A percentile compares a stretch with the other conserved stretches of the same genome.
Evolutionary conservation across 352 stramenopile genomes (phyloP).

Genomic region (Pythium dissotocum): DNA sequence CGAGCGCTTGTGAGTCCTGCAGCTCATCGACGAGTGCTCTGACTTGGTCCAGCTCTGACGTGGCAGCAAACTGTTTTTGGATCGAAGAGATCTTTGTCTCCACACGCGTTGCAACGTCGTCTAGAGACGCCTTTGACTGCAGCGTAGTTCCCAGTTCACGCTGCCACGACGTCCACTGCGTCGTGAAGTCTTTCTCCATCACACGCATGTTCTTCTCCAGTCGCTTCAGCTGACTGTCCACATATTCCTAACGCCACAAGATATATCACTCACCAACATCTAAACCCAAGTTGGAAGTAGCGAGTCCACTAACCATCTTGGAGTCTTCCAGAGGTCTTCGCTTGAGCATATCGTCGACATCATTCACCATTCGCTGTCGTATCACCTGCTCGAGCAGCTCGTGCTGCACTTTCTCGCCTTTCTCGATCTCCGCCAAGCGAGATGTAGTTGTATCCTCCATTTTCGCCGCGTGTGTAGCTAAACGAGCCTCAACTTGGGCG

Average conservation of each 20-base stretch:
- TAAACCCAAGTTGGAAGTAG: no score
- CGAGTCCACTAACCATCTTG: not conserved
- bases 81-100: not conserved
- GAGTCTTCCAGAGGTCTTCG: not conserved
- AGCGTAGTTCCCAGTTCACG: not conserved
- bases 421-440: not conserved
- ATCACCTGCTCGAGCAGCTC: not conserved
- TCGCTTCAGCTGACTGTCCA: slow-evolving; percentile 18
- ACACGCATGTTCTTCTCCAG: slow-evolving; percentile 17
- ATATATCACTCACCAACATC: not conserved
- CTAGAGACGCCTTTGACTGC: slow-evolving; percentile 8
- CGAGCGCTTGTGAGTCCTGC: not conserved
- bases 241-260: not conserved
- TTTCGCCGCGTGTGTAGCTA: slow-evolving; percentile 3
- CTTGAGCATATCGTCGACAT: not conserved
- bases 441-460: not conserved
- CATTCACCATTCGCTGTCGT: not conserved
- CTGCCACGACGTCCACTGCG: slow-evolving; percentile 10
- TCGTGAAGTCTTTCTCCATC: slow-evolving; percentile 5
- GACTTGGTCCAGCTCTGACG: not conserved
- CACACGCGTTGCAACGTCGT: not conserved
- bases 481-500: slow-evolving; percentile 14
- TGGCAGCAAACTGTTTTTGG: not conserved
- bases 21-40: slow-evolving; percentile 6
- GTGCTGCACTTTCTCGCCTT: not conserved